Percentiles rank a stretch among this genome's conserved stretches.
These are phyloP conservation scores for Astrothelium subdiscretum DNA, from an alignment of 495 filamentous ascomycete genomes.

Conservation along the genomic window DNA sequence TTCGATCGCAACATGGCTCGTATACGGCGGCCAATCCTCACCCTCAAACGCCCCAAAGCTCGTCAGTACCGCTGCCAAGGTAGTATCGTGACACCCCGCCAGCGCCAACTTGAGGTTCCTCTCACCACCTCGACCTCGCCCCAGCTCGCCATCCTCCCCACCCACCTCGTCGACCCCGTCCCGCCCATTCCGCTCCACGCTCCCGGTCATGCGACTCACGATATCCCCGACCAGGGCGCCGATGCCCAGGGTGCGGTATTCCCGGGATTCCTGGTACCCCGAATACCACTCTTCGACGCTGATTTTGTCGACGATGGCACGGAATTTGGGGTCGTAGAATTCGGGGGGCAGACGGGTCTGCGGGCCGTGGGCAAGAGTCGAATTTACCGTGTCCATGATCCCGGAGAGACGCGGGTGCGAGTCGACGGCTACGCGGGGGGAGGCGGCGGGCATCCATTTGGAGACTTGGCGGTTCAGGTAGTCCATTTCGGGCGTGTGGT, in stretches of 20 bases:
- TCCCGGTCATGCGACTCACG: constrained; percentile 63
- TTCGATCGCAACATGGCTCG: constrained; percentile 82
- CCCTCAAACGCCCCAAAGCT: constrained; percentile 67
- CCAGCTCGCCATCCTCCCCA: constrained; percentile 27
- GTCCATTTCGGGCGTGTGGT: constrained; percentile 67
- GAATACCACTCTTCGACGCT: constrained; percentile 87
- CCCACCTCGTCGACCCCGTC: constrained; percentile 43
- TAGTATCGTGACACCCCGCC: constrained; percentile 91
- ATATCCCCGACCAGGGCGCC: constrained; percentile 76
- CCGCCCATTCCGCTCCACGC: constrained; percentile 48
- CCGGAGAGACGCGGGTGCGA: constrained; percentile 73
- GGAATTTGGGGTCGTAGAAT: constrained; percentile 72
- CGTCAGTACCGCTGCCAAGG: constrained; percentile 65
- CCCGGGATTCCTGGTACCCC: constrained; percentile 69
- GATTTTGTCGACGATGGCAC: constrained; percentile 63
- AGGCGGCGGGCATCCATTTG: constrained; percentile 72
- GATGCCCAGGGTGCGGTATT: constrained; percentile 81
- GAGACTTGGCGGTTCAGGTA: constrained; percentile 65
- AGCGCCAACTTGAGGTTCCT: constrained; percentile 57
- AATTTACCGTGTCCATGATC: constrained; percentile 89
- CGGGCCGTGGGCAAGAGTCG: constrained; percentile 74
- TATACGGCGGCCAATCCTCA: constrained; percentile 79
- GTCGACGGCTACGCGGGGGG: constrained; percentile 64
- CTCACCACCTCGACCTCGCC: constrained; percentile 32
- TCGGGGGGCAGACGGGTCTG: constrained; percentile 64